phyloP scores from a whole-genome alignment of 2,329 filamentous ascomycete species.

The Myriangium duriaei region DNA sequence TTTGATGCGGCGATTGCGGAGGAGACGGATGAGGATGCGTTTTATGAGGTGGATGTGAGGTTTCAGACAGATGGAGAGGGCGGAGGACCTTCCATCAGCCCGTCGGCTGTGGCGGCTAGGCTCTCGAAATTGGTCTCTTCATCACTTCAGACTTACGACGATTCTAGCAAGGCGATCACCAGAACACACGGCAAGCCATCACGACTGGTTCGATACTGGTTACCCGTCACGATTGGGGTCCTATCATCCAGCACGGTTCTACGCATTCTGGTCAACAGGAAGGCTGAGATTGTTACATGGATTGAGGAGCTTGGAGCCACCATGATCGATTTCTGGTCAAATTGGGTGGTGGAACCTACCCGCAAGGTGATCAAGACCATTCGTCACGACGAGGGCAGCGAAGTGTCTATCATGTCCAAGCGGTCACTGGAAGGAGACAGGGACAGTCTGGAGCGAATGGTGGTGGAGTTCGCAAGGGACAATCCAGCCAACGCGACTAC shows the following conservation, averaged over 20 bases:
- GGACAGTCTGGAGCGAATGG: conserved; percentile 91
- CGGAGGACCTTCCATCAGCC: conserved; percentile 21
- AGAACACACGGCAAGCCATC: conserved; percentile 63
- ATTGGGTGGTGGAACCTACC: conserved; percentile 85
- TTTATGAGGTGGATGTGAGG: conserved; percentile 30
- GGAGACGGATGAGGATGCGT: conserved; percentile 40
- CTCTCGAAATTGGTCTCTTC: conserved; percentile 56
- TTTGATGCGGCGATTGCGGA: conserved; percentile 45
- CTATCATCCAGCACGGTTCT: conserved; percentile 82
- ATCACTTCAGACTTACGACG: conserved; percentile 55
- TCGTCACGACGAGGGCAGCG: conserved; percentile 79
- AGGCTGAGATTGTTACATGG: conserved; percentile 69
- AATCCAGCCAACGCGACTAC: conserved; percentile 51
- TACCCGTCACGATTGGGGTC: conserved; percentile 58
- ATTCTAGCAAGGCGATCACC: conserved; percentile 44
- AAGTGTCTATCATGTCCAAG: conserved; percentile 93
- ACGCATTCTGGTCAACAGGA: conserved; percentile 59
- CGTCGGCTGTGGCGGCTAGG: conserved; percentile 50
- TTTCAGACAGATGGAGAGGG: conserved; percentile 21
- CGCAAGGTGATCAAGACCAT: conserved; percentile 82
- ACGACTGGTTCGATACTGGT: conserved; percentile 71
- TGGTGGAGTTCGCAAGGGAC: conserved; percentile 85
- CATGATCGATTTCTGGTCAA: conserved; percentile 79
- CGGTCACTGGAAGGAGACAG: conserved; percentile 82
- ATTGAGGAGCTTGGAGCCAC: conserved; percentile 67